Evolutionary conservation across 1,139 yeast genomes (phyloP).

Genomic region (Geotrichum reessii): DNA sequence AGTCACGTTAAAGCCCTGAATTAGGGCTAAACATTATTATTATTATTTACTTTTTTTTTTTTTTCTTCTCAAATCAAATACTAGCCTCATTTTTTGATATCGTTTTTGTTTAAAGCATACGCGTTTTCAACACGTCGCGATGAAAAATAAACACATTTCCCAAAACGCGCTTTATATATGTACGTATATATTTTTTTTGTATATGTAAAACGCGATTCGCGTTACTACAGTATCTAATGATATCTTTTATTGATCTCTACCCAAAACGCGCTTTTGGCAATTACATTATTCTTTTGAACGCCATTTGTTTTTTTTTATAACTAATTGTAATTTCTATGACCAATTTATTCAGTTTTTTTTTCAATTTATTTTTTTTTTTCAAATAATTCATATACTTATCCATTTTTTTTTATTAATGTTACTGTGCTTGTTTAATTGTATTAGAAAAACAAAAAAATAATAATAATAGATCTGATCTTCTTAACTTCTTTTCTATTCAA

Average conservation of each 20-base stretch:
- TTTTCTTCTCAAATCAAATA: too few relatives aligned
- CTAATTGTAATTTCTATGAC: background rate
- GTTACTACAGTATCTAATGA: background rate
- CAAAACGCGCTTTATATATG: background rate
- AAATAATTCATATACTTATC: background rate
- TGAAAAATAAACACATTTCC: background rate
- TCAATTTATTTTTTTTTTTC: background rate
- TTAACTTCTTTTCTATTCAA: background rate
- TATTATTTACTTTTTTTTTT: too few relatives aligned
- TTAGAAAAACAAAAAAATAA: background rate
- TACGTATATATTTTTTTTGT: too few relatives aligned
- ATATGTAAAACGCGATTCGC: too few relatives aligned
- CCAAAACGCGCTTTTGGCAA: background rate
- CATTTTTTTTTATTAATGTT: background rate
- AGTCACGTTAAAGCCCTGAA: constrained; percentile 14
- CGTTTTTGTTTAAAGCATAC: background rate
- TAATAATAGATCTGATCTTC: background rate
- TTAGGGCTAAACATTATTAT: constrained; percentile 8
- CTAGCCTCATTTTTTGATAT: background rate
- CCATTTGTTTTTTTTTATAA: background rate
- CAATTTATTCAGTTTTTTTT: background rate
- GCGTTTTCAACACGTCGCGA: background rate
- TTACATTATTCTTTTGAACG: background rate
- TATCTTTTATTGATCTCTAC: background rate
- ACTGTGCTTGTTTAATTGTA: background rate